Base-by-base conservation (phyloP, 192 early-diverging fungal species). In the Umbelopsis vinacea region DNA sequence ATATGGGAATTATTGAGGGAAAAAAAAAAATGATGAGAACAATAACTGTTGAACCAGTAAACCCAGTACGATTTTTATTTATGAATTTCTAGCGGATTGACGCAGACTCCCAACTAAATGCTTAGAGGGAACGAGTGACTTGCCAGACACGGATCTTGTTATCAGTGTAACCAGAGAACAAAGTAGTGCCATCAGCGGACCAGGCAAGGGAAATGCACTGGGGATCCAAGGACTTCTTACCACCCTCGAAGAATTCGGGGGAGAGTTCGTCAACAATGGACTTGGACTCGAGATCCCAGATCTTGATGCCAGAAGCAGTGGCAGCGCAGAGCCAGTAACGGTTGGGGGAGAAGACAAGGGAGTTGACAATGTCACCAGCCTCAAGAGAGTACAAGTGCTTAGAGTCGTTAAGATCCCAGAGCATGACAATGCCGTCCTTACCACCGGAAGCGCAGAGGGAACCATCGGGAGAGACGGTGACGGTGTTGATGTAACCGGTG, bases 251-350 rank as follows among this genome's bases (percentile, higher is more conserved):
- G 77, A 91, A 90, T 74, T 92, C 90, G 73, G 92, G 90, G 73
- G 85, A 85, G 73, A 94, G 89, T 85, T 98, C 96, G 87, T 95
- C 94, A 66, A 99, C 96, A 77, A 96, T 84, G 57, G 89, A 89
- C 94, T 99, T 99, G 89, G 90, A 93, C 89, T 99, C 95, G 74
- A 99, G 86, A 84, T 99, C 97, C 96, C 96, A 99, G 90, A 99
- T 96, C 93, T 96, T 97, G 92, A 99, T 97, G 85, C 90, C 89
- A 73, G 87, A 87, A 74, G 86, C 85, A 75, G 96, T 97, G 82
- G 97, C 97, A 81, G 96, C 97, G 90, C 95, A 97, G 82, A 99
- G 90, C 97, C 97, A 99, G 95, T 99, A 99, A 70, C 96, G 90
- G 95, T 99, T 98, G 82, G 97, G 97, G 77, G 96, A 97, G 93